A percentile compares a stretch with the other conserved stretches of the same genome.
Evolutionary conservation across 2,329 filamentous ascomycete genomes (phyloP).

Genomic region (Trichoderma lentiforme): DNA sequence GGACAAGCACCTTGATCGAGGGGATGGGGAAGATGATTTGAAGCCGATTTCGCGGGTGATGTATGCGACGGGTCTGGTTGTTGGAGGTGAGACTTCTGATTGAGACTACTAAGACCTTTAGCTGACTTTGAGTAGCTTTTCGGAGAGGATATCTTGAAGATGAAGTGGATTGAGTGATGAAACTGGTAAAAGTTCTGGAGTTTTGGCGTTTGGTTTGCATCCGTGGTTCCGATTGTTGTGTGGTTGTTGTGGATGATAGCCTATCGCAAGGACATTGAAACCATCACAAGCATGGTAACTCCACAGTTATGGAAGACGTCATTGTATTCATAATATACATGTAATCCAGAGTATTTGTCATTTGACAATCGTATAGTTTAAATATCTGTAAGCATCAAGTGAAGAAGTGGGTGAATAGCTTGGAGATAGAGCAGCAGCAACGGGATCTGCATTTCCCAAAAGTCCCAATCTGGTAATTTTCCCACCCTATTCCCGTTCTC

Average conservation of each 20-base stretch:
- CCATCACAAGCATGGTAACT: background rate
- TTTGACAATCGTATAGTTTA: background rate
- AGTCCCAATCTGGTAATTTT: conserved; percentile 2
- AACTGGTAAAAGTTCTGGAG: background rate
- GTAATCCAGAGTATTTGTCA: background rate
- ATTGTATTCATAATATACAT: background rate
- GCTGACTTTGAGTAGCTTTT: conserved; percentile 14
- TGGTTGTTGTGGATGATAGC: background rate
- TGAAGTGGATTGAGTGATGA: background rate
- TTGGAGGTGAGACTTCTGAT: conserved; percentile 46
- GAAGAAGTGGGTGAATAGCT: background rate
- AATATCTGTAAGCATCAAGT: background rate
- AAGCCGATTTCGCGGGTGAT: conserved; percentile 54
- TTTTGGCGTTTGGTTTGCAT: background rate
- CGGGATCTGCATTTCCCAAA: background rate
- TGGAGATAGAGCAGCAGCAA: background rate
- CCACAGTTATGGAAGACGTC: background rate
- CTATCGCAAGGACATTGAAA: rapidly evolving
- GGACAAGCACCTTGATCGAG: conserved; percentile 32
- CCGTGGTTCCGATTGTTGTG: background rate
- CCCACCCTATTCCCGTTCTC: background rate
- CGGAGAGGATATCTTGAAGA: conserved; percentile 12
- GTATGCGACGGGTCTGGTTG: conserved; percentile 54
- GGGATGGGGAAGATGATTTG: conserved; percentile 37
- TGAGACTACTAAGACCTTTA: background rate